Evolutionary conservation across 805 yeast genomes (phyloP).

Genomic region (Yamadazyma ubonensis): DNA sequence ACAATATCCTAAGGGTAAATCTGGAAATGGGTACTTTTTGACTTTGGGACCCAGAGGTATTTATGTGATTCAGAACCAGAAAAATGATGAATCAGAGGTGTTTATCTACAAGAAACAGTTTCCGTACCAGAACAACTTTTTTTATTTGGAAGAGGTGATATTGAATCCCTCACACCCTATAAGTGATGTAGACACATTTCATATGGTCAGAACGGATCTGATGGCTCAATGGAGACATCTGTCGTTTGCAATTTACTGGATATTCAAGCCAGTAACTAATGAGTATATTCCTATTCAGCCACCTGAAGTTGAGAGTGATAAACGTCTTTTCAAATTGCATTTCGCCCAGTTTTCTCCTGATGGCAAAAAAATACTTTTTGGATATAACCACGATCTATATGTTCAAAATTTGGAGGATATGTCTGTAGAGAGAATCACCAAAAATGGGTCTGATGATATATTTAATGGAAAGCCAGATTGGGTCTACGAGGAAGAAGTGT

Average conservation of each 20-base stretch:
- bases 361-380: slow-evolving; percentile 55
- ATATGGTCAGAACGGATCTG: slow-evolving; percentile 54
- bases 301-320: slow-evolving; percentile 10
- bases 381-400: slow-evolving; percentile 55
- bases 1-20: slow-evolving; percentile 30
- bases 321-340: slow-evolving; percentile 32
- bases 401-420: slow-evolving; percentile 35
- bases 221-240: slow-evolving; percentile 45
- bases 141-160: slow-evolving; percentile 27
- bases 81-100: slow-evolving; percentile 20
- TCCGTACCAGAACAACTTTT: slow-evolving; percentile 39
- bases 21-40: slow-evolving; percentile 31
- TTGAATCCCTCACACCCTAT: slow-evolving; percentile 44
- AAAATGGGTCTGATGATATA: slow-evolving; percentile 52
- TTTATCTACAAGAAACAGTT: slow-evolving; percentile 36
- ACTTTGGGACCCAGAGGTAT: slow-evolving; percentile 14
- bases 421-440: slow-evolving; percentile 35
- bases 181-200: slow-evolving; percentile 41
- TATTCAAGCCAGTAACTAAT: slow-evolving; percentile 26
- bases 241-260: slow-evolving; percentile 38
- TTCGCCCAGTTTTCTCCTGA: slow-evolving; percentile 64
- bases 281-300: slow-evolving; percentile 37
- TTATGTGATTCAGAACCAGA: slow-evolving; percentile 25
- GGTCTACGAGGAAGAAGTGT: slow-evolving; percentile 83
- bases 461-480: slow-evolving; percentile 77